These are phyloP conservation scores for Apiotrichum sp. DNA, from an alignment of 1,284 basidiomycete species.

Conservation along the genomic window DNA sequence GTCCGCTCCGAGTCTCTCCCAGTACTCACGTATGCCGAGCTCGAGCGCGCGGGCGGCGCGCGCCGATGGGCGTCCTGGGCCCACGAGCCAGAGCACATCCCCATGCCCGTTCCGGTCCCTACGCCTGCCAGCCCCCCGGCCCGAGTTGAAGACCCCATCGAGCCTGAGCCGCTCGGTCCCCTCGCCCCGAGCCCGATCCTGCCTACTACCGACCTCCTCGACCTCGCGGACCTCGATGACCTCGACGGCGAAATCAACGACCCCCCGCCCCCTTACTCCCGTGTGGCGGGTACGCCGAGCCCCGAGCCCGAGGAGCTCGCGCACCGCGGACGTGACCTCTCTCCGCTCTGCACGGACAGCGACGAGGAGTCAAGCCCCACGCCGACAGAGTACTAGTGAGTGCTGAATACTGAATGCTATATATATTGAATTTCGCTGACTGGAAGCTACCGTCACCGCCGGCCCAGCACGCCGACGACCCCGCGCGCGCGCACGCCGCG, in stretches of 20 bases:
- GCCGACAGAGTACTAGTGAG: neutral
- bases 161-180: neutral
- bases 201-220: neutral
- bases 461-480: too few relatives aligned
- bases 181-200: neutral
- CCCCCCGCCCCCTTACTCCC: neutral
- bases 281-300: neutral
- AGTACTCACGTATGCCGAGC: slow-evolving; percentile 10
- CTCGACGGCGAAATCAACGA: neutral
- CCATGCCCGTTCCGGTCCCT: neutral
- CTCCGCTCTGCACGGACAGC: neutral
- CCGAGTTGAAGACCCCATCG: neutral
- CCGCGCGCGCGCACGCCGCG: too few relatives aligned
- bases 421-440: neutral
- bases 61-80: neutral
- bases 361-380: neutral
- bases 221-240: neutral
- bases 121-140: neutral
- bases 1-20: slow-evolving; percentile 7
- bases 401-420: neutral
- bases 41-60: neutral
- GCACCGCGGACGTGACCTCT: neutral
- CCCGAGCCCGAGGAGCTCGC: neutral
- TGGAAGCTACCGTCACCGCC: neutral
- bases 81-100: neutral